Evolutionary conservation across 768 basidiomycete genomes (phyloP).

Genomic region (Tylopilus felleus): DNA sequence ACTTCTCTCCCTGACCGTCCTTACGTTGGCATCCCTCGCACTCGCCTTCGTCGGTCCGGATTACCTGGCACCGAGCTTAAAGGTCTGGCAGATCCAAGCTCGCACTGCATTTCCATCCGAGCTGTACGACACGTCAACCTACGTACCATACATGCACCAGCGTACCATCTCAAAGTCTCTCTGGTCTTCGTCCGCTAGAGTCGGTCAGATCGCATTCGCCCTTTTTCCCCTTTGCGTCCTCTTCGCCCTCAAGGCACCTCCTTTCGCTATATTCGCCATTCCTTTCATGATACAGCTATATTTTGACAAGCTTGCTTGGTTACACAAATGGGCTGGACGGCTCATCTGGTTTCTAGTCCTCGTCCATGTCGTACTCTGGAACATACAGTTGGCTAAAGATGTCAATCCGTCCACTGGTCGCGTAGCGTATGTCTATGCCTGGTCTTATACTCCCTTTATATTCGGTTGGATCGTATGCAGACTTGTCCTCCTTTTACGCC

Average conservation of each 20-base stretch:
- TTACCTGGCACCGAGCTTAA: constrained; percentile 53
- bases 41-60: constrained; percentile 63
- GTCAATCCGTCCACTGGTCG: constrained; percentile 40
- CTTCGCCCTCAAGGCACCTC: constrained; percentile 66
- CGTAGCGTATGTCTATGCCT: constrained; percentile 48
- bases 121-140: constrained; percentile 31
- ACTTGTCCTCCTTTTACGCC: constrained; percentile 4
- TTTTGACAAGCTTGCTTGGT: constrained; percentile 70
- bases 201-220: constrained; percentile 69
- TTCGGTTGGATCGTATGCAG: constrained; percentile 55
- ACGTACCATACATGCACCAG: constrained; percentile 42
- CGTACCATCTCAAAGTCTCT: constrained; percentile 64
- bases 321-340: constrained; percentile 71
- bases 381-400: constrained; percentile 58
- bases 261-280: constrained; percentile 68
- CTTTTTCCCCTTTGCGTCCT: constrained; percentile 68
- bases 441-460: constrained; percentile 57
- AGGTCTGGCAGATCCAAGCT: constrained; percentile 41
- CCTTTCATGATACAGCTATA: constrained; percentile 60
- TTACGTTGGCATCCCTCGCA: constrained; percentile 42
- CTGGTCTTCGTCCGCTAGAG: constrained; percentile 68
- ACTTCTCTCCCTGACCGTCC: constrained; percentile 45
- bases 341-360: constrained; percentile 63
- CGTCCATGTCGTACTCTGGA: constrained; percentile 66
- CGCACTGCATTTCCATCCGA: constrained; percentile 20